phyloP scores from a whole-genome alignment of 1,284 basidiomycete genomes.

The Athelia psychrophila region DNA sequence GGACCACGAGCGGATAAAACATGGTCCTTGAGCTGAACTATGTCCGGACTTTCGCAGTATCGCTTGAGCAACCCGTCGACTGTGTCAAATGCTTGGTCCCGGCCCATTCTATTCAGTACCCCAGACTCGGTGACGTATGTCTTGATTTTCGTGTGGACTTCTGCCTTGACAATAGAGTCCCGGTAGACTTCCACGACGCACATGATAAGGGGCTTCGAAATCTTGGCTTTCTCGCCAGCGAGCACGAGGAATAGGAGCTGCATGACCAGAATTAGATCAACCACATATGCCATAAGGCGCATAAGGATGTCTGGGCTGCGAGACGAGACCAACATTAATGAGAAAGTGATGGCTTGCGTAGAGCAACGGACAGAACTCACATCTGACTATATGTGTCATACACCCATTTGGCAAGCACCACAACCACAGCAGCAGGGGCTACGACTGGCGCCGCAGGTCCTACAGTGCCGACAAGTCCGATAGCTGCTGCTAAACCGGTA shows the following conservation, averaged over 20 bases:
- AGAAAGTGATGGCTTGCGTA: background rate
- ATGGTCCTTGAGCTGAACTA: background rate
- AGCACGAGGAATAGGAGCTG: conserved; percentile 15
- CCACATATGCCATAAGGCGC: conserved; percentile 20
- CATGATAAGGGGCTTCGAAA: background rate
- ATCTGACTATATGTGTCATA: conserved; percentile 16
- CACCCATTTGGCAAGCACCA: conserved; percentile 21
- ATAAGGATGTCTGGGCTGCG: conserved; percentile 8
- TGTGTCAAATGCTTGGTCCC: background rate
- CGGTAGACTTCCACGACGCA: background rate
- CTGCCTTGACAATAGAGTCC: background rate
- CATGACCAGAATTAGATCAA: conserved; percentile 21
- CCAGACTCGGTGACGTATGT: background rate
- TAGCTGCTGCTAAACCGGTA: conserved; percentile 5
- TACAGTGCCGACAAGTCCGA: background rate
- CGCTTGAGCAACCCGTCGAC: background rate
- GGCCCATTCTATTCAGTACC: background rate
- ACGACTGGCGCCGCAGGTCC: conserved; percentile 18
- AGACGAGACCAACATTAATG: background rate
- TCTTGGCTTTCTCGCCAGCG: background rate
- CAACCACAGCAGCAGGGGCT: conserved; percentile 18
- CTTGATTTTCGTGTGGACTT: background rate
- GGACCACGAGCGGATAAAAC: too few relatives aligned
- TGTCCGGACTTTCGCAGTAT: background rate
- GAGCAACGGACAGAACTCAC: conserved; percentile 9